A percentile compares a stretch with the other conserved stretches of the same genome.
These are phyloP conservation scores for Hypholoma sublateritium DNA, from an alignment of 768 basidiomycete genomes.

Conservation along the genomic window DNA sequence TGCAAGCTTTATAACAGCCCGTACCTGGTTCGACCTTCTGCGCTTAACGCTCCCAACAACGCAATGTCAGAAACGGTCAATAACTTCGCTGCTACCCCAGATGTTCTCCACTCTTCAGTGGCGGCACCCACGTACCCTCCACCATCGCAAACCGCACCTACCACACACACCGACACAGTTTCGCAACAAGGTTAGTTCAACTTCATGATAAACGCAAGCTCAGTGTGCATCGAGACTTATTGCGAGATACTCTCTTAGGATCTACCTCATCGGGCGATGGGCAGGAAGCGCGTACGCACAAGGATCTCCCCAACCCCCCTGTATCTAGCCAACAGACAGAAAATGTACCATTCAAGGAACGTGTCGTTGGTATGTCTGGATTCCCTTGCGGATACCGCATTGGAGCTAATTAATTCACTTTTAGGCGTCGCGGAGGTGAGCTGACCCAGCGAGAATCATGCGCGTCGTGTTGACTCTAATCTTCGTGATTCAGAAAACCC, in stretches of 20 bases:
- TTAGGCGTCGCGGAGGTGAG: slow-evolving; percentile 35
- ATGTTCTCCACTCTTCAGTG: neutral
- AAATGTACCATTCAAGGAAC: slow-evolving; percentile 57
- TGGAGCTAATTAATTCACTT: neutral
- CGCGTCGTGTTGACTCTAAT: neutral
- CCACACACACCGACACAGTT: slow-evolving; percentile 23
- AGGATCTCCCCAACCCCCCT: neutral
- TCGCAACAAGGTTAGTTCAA: slow-evolving; percentile 38
- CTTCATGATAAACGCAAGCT: neutral
- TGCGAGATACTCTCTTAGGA: slow-evolving; percentile 18
- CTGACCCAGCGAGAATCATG: neutral
- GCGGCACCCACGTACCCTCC: slow-evolving; percentile 11
- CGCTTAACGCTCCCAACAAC: neutral
- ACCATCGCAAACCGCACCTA: slow-evolving; percentile 23
- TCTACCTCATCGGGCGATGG: slow-evolving; percentile 37
- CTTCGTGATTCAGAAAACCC: slow-evolving; percentile 30
- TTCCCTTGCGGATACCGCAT: neutral
- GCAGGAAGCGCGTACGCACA: slow-evolving; percentile 21
- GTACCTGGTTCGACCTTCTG: neutral
- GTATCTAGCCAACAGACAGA: slow-evolving; percentile 5
- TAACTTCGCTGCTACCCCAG: neutral
- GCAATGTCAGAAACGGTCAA: neutral
- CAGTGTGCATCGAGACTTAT: neutral
- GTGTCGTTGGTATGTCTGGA: slow-evolving; percentile 46
- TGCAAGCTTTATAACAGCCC: neutral